Percentiles rank a stretch among this genome's conserved stretches.
Conservation (phyloP, 2,329 filamentous ascomycete genomes). For the Colletotrichum abscissum region DNA sequence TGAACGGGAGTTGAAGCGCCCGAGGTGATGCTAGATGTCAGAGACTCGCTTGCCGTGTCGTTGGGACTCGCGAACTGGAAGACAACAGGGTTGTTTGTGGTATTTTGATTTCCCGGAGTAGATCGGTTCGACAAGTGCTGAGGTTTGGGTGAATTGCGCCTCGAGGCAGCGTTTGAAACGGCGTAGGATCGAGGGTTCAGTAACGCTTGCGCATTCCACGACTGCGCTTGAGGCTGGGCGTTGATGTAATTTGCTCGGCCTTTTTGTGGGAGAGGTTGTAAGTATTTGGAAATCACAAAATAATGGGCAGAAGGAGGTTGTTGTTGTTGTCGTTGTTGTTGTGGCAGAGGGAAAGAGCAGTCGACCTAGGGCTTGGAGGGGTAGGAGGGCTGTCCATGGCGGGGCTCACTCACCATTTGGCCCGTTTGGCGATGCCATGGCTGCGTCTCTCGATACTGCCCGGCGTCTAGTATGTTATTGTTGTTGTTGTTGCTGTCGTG, state of each 20-base stretch:
- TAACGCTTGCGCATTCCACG: slow-evolving; percentile 35
- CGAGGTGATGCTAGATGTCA: slow-evolving; percentile 47
- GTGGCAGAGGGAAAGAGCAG: neutral
- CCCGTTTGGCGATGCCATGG: slow-evolving; percentile 36
- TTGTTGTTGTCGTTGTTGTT: too few species aligned
- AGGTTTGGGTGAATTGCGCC: slow-evolving; percentile 23
- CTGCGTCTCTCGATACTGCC: neutral
- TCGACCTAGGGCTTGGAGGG: neutral
- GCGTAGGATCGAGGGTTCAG: slow-evolving; percentile 32
- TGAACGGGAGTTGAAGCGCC: slow-evolving; percentile 46
- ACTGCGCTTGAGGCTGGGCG: slow-evolving; percentile 17
- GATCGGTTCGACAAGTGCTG: slow-evolving; percentile 30
- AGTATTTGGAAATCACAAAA: neutral
- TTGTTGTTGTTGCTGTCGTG: neutral
- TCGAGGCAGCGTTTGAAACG: slow-evolving; percentile 10
- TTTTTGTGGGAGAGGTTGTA: slow-evolving; percentile 4
- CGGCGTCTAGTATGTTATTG: neutral
- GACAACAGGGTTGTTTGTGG: slow-evolving; percentile 47
- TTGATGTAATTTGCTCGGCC: slow-evolving; percentile 33
- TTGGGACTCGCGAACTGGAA: slow-evolving; percentile 56
- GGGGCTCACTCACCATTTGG: slow-evolving; percentile 27
- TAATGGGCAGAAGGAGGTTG: neutral
- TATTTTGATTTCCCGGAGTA: slow-evolving; percentile 4
- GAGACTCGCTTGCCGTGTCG: slow-evolving; percentile 42
- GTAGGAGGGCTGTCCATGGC: neutral